phyloP scores from a whole-genome alignment of 2,329 filamentous ascomycete species.

The Leptographium lundbergii region DNA sequence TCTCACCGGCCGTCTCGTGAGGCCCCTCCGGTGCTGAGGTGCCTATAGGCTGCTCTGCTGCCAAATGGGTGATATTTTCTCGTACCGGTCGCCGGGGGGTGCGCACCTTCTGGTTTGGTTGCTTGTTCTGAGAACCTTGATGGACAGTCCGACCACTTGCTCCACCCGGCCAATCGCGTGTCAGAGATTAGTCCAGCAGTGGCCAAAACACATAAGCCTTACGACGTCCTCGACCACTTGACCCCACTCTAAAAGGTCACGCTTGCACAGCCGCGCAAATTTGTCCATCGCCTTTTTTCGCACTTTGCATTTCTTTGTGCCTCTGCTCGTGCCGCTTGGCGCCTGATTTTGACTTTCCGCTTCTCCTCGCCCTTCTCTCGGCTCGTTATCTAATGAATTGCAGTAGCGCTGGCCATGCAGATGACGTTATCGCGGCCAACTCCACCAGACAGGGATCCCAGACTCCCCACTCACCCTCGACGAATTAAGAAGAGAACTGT shows the following conservation, averaged over 20 bases:
- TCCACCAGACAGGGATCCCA: not conserved
- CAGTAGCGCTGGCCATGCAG: not conserved
- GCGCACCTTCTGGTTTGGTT: not conserved
- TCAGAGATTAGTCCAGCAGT: not conserved
- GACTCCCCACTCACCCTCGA: not conserved
- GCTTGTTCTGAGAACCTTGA: not conserved
- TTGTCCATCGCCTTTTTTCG: not conserved
- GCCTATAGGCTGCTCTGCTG: not conserved
- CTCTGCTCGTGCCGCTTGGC: not conserved
- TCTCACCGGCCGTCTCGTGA: not conserved
- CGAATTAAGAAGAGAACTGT: conserved; percentile 62
- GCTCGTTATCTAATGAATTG: not conserved
- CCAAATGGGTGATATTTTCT: not conserved
- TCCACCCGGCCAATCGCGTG: not conserved
- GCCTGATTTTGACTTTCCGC: not conserved
- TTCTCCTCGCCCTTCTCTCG: not conserved
- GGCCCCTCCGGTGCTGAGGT: not conserved
- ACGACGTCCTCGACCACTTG: not conserved
- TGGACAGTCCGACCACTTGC: not conserved
- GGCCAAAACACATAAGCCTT: not conserved
- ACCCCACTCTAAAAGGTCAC: not conserved
- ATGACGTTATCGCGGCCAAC: not conserved
- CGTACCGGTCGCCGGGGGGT: not conserved
- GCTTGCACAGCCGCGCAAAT: not conserved
- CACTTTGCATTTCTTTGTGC: not conserved